Evolutionary conservation across 192 early-diverging fungal genomes (phyloP), one percentile per base, ranked within the genome.

Genomic region (Coemansia sp.): DNA sequence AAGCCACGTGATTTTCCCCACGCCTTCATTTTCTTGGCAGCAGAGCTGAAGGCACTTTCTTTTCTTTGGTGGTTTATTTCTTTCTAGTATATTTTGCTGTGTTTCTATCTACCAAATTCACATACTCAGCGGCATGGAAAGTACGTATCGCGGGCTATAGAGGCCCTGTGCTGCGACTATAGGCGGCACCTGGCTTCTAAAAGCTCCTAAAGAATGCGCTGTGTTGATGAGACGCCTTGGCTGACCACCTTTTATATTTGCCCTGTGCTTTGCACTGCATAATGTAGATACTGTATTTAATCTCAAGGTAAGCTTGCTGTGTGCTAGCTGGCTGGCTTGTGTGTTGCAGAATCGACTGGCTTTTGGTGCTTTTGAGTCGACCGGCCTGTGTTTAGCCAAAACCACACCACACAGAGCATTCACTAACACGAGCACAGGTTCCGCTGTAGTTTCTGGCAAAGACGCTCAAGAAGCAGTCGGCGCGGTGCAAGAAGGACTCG

Each of bases 401-500:
- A 3, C 5, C n/a, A n/a, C n/a, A n/a, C n/a, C n/a, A n/a, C n/a
- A n/a, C n/a, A n/a, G n/a, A n/a, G n/a, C n/a, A n/a, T n/a, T n/a
- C n/a, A 16, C 35, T 40, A 40, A 40, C 5, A 40, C n/a, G 35
- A 40, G 35, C n/a, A 40, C 35, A 40, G 0, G n/a, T 16, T 16
- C 35, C 12, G n/a, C 35, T 58, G 48, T 76, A 98, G 92, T 91
- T 96, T 40, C 92, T 91, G 48, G 90, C 94, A 32, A 98, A 96
- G 72, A 87, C 88, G 71, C 81, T 98, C 67, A 83, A 87, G 46
- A 83, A 89, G 52, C 86, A 94, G 62, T 82, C 95, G 18, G 94
- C 92, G 66, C 87, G 88, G 68, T 89, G 88, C 52, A 70, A 76
- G 40, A 97, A 95, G 73, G 94, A 95, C 71, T 92, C 94, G 65